Base-by-base conservation (phyloP, 1,284 basidiomycete genomes). In the Rhodotorula sp. region DNA sequence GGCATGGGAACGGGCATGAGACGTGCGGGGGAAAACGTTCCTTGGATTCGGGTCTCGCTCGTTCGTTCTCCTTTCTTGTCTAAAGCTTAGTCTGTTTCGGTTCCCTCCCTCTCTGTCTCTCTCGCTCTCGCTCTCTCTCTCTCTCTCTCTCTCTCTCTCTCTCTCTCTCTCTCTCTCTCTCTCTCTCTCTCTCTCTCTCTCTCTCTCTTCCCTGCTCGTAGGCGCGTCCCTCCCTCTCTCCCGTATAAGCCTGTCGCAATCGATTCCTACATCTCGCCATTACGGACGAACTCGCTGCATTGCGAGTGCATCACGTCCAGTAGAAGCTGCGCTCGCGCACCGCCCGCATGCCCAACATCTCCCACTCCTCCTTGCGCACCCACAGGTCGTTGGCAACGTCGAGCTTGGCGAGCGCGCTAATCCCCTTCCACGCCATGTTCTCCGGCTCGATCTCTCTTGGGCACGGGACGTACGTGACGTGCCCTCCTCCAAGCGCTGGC, bases 401-500 rank as follows among this genome's bases (percentile, higher is more conserved):
- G 85, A 99, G 89, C 80, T 92, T 91, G 39, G 89, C 92, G 67
- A 98, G 86, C 29, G 96, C 92, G n/a, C 90, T 88, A 27, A 90
- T 92, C 9, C 95, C 95, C 81, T 97, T 97, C 95, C 95, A 99
- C 30, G 88, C 88, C 52, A 98, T 84, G 59, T 92, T 88, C 48
- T 88, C 86, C 9, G 92, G 92, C 80, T 98, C 94, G 67, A 97
- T 88, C 68, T 94, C 92, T 78, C 94, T 90, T 2, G 94, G 94
- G 4, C 92, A 89, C 24, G 94, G 92, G 55, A 98, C 90, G 70
- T 95, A 91, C 72, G 88, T 87, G 17, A 93, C 88, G 78, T 90
- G 89, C 79, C 90, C 88, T 4, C 22, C 55, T 15, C 71, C 59
- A 19, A 72, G 68, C 19, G 60, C 62, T 2, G 76, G 77, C 22